Percentiles rank a stretch among this genome's conserved stretches.
These are phyloP conservation scores for Penicillium chermesinum DNA, from an alignment of 495 filamentous ascomycete species.

Conservation along the genomic window DNA sequence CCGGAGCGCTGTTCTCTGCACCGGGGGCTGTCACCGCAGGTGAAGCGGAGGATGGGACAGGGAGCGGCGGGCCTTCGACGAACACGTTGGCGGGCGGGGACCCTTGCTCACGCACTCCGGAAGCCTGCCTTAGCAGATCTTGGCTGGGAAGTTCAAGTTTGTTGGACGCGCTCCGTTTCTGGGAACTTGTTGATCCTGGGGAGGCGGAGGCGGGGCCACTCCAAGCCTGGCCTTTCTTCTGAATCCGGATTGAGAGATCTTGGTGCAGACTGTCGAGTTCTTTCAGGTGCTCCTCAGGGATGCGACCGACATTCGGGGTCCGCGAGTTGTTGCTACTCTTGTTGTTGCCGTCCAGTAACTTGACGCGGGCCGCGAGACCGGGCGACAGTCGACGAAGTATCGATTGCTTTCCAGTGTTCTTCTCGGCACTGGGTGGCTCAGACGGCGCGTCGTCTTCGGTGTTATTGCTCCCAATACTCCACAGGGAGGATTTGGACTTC, in stretches of 20 bases:
- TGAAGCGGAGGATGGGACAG: slow-evolving; percentile 8
- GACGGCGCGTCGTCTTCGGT: slow-evolving; percentile 29
- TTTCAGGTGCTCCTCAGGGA: slow-evolving; percentile 67
- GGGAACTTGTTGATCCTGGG: slow-evolving; percentile 9
- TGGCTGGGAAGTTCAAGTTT: slow-evolving; percentile 16
- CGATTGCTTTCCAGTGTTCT: slow-evolving; percentile 27
- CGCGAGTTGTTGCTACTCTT: slow-evolving; percentile 36
- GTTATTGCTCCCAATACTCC: slow-evolving; percentile 36
- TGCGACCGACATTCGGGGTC: slow-evolving; percentile 57
- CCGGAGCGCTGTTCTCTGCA: slow-evolving; percentile 9
- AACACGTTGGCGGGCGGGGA: slow-evolving; percentile 16
- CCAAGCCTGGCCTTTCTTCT: slow-evolving; percentile 61
- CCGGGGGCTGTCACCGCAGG: slow-evolving; percentile 7
- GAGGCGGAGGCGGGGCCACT: slow-evolving; percentile 34
- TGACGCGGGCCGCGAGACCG: slow-evolving; percentile 71
- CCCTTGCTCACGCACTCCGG: slow-evolving; percentile 13
- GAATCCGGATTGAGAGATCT: slow-evolving; percentile 49
- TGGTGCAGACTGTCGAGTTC: slow-evolving; percentile 61
- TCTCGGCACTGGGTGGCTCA: slow-evolving; percentile 24
- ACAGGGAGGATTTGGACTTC: slow-evolving; percentile 42
- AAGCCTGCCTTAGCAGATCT: slow-evolving; percentile 15
- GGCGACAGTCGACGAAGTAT: slow-evolving; percentile 53
- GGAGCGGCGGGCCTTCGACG: slow-evolving; percentile 13
- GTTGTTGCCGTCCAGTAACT: slow-evolving; percentile 59
- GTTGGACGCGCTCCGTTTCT: slow-evolving; percentile 19